A percentile compares a stretch with the other conserved stretches of the same genome.
These are phyloP conservation scores for Luffa aegyptiaca DNA, from an alignment of 306 rosid species.

Conservation along the genomic window DNA sequence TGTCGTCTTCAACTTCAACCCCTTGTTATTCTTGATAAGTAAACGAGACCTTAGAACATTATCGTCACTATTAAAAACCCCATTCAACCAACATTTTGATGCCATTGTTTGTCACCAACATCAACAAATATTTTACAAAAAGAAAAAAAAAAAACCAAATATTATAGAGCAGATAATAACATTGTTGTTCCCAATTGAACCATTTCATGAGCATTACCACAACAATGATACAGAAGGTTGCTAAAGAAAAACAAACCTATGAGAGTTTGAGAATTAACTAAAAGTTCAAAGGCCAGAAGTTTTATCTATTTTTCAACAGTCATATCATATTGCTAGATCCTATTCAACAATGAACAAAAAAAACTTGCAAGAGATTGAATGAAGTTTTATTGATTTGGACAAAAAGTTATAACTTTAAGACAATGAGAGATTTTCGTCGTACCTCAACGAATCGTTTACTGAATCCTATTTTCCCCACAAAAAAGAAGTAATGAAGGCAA, in stretches of 20 bases:
- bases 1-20: no score
- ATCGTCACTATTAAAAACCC: no score
- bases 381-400: slow-evolving; percentile 1
- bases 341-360: background rate
- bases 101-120: background rate
- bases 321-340: background rate
- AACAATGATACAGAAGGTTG: no score
- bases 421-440: background rate
- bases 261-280: background rate
- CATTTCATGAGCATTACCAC: no score
- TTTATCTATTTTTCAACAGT: background rate
- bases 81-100: no score
- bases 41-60: no score
- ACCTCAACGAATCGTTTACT: background rate
- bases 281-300: background rate
- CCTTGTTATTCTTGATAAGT: no score
- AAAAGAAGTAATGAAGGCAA: background rate
- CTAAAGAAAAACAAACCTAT: no score
- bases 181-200: no score
- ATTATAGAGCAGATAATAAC: background rate
- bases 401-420: background rate
- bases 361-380: background rate
- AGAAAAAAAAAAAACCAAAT: no score
- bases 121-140: background rate
- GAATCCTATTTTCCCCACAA: background rate